Conservation (phyloP, 495 filamentous ascomycete genomes). For the Jackrogersella minutella region DNA sequence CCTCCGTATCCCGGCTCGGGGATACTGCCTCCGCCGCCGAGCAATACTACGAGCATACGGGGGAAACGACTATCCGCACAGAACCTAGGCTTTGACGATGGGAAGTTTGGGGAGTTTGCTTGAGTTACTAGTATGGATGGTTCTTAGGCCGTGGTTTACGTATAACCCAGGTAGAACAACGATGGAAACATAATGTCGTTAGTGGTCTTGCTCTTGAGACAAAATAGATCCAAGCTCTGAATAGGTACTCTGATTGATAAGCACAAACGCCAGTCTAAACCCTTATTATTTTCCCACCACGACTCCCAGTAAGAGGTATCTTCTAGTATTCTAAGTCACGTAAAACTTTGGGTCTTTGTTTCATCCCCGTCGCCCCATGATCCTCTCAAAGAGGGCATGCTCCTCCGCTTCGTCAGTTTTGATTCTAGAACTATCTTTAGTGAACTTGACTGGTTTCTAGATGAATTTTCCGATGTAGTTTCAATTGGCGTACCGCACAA, state of each 20-base stretch:
- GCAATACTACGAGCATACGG: slow-evolving; percentile 62
- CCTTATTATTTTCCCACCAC: background rate
- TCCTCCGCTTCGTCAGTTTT: slow-evolving; percentile 41
- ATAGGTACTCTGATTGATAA: slow-evolving; percentile 5
- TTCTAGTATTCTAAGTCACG: background rate
- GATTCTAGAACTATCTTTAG: slow-evolving; percentile 5
- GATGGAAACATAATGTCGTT: background rate
- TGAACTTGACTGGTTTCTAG: background rate
- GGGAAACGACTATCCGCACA: slow-evolving; percentile 60
- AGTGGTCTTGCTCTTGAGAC: slow-evolving; percentile 8
- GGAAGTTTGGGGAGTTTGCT: slow-evolving; percentile 72
- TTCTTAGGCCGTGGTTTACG: background rate
- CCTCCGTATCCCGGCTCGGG: slow-evolving; percentile 52
- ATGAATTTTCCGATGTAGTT: background rate
- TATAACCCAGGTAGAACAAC: background rate
- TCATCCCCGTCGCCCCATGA: slow-evolving; percentile 13
- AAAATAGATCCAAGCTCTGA: slow-evolving; percentile 10
- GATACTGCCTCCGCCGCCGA: slow-evolving; percentile 69
- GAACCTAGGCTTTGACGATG: slow-evolving; percentile 70
- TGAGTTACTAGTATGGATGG: slow-evolving; percentile 33
- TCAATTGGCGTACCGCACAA: background rate
- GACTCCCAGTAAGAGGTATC: background rate
- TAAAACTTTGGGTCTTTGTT: background rate
- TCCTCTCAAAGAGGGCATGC: slow-evolving; percentile 41
- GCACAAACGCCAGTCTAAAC: slow-evolving; percentile 14